These are phyloP conservation scores for Amanita inopinata DNA, from an alignment of 768 basidiomycete species.

Conservation along the genomic window DNA sequence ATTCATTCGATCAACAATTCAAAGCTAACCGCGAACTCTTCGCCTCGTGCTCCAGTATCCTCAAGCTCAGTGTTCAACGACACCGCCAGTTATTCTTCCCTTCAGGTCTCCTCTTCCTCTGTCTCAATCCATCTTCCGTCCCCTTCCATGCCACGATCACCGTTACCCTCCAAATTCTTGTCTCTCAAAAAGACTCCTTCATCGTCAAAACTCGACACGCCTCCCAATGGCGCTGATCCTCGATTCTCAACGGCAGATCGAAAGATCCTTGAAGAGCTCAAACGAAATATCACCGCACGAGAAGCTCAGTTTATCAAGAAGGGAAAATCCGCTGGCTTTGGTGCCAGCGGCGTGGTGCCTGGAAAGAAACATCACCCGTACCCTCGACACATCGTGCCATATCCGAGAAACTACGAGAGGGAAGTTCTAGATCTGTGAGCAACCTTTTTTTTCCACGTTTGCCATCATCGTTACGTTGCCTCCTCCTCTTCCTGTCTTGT, in stretches of 20 bases:
- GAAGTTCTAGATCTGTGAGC: constrained; percentile 61
- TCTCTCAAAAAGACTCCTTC: constrained; percentile 11
- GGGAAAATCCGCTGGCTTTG: constrained; percentile 25
- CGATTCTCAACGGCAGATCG: constrained; percentile 56
- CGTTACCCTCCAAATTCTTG: neutral
- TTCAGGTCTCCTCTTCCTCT: constrained; percentile 7
- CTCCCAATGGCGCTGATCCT: constrained; percentile 12
- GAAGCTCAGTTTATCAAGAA: constrained; percentile 49
- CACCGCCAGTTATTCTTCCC: neutral
- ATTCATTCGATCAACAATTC: neutral
- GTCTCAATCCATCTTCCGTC: constrained; percentile 7
- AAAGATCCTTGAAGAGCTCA: constrained; percentile 48
- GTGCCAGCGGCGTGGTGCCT: constrained; percentile 18
- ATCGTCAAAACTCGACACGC: constrained; percentile 6
- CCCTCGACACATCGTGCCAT: constrained; percentile 43
- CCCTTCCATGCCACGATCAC: constrained; percentile 7
- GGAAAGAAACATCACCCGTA: constrained; percentile 52
- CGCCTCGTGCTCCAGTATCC: neutral
- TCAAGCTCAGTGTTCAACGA: constrained; percentile 5
- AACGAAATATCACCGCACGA: constrained; percentile 39
- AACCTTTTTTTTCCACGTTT: too few species aligned
- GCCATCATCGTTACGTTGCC: too few species aligned
- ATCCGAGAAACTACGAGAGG: constrained; percentile 57
- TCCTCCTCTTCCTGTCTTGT: constrained; percentile 4
- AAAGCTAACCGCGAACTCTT: neutral